phyloP scores from a whole-genome alignment of 2,329 filamentous ascomycete genomes.

The Chrysoporthe deuterocubensis region DNA sequence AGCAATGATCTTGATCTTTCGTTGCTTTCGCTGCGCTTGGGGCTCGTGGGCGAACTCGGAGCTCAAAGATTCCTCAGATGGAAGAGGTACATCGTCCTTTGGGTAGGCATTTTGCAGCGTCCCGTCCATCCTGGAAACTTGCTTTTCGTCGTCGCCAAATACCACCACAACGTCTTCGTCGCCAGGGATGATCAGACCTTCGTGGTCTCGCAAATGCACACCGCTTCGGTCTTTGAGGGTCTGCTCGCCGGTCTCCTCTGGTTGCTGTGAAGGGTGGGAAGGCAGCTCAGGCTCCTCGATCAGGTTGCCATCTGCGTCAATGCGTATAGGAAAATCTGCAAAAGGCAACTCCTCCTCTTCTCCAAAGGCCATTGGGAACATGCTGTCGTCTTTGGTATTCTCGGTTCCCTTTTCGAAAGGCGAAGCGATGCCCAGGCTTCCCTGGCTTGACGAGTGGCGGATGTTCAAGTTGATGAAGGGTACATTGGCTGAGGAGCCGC shows the following conservation, averaged over 20 bases:
- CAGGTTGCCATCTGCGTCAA: slow-evolving; percentile 57
- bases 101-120: not conserved
- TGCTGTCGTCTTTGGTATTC: slow-evolving; percentile 35
- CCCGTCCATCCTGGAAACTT: slow-evolving; percentile 23
- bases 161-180: slow-evolving; percentile 42
- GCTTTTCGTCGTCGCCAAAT: slow-evolving; percentile 40
- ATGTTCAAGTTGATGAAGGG: slow-evolving; percentile 29
- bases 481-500: slow-evolving; percentile 36
- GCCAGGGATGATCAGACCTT: slow-evolving; percentile 20
- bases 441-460: slow-evolving; percentile 28
- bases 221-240: slow-evolving; percentile 11
- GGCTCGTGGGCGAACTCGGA: slow-evolving; percentile 18
- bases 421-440: slow-evolving; percentile 28
- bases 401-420: slow-evolving; percentile 29
- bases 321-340: slow-evolving; percentile 50
- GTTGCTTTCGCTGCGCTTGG: slow-evolving; percentile 23
- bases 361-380: slow-evolving; percentile 36
- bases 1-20: slow-evolving; percentile 34
- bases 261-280: slow-evolving; percentile 37
- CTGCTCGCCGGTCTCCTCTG: slow-evolving; percentile 2
- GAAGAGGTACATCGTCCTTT: not conserved
- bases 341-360: slow-evolving; percentile 45
- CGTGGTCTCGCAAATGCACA: slow-evolving; percentile 21
- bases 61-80: slow-evolving; percentile 20
- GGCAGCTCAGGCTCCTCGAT: slow-evolving; percentile 53